Base-by-base conservation (phyloP, 2,329 filamentous ascomycete species). In the Aspergillus phoenicis region DNA sequence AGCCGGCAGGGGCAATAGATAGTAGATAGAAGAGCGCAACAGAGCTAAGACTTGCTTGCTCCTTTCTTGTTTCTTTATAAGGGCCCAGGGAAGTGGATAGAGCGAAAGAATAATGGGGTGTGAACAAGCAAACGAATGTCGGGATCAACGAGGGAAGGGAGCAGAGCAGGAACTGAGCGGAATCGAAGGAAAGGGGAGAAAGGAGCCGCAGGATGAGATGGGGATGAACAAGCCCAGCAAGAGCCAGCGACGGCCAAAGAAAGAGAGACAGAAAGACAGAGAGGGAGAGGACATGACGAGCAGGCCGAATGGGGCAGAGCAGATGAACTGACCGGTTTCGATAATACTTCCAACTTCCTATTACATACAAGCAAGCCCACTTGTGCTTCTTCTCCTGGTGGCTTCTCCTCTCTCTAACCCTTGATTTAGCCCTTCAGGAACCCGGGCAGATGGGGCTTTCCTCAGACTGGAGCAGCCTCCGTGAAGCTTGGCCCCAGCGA, bases 111-210 rank as follows among this genome's bases (percentile, higher is more conserved):
- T 10, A 17, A 33, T 51, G 47, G 24, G 24, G 15, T 36, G n/a
- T 26, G 28, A 43, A 30, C 6, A 49, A 36, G 30, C 30, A 57
- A 60, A 57, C 52, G 58, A 60, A 60, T 54, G 58, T 49, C 51
- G 36, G 47, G 45, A 51, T 41, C 33, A 47, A 45, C 41, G 48
- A 62, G 62, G 60, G 53, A 59, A 30, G 49, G 52, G 53, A 41
- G 48, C 47, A 43, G 49, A 49, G 48, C 43, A 49, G 17, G 11
- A 60, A 43, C 11, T 15, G 38, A 36, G 48, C 41, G 56, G 30
- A 49, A 22, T n/a, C 8, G 28, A 11, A 8, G 24, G 24, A 43
- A 47, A 11, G 8, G 45, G 49, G 41, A 56, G 24, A 51, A 51
- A 51, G 47, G 47, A 51, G 47, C 47, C 47, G 51, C 64, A 48